phyloP scores from a whole-genome alignment of 192 early-diverging fungal genomes.

The Gryganskiella cystojenkinii region DNA sequence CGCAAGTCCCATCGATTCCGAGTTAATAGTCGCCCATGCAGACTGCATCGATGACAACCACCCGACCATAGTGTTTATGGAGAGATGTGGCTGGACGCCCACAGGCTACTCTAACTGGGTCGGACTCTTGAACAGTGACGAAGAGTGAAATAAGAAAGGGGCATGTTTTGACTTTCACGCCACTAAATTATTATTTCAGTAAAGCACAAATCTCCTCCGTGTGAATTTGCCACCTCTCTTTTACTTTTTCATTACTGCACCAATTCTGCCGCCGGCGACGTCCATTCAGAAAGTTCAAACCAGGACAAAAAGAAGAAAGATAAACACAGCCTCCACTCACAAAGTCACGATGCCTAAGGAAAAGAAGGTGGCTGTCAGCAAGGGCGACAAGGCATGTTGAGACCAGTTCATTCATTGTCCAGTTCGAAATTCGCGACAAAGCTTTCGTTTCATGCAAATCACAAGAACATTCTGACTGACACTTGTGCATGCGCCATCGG shows the following conservation, averaged over 20 bases:
- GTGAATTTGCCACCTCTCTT: background rate
- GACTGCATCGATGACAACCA: slow-evolving; percentile 30
- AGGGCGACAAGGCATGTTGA: slow-evolving; percentile 14
- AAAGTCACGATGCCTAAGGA: slow-evolving; percentile 30
- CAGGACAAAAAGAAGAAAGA: too few relatives aligned
- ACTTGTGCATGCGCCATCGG: background rate
- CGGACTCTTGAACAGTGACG: slow-evolving; percentile 1
- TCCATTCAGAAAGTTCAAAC: too few relatives aligned
- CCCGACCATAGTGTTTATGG: slow-evolving; percentile 38
- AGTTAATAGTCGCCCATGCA: slow-evolving; percentile 25
- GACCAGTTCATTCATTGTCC: background rate
- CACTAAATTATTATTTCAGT: background rate
- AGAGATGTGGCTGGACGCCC: slow-evolving; percentile 35
- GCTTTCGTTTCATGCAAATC: too few relatives aligned
- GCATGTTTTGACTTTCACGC: too few relatives aligned
- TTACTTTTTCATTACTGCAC: too few relatives aligned
- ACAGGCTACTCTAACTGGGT: slow-evolving; percentile 29
- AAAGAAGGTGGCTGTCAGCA: slow-evolving; percentile 15
- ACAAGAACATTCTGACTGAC: background rate
- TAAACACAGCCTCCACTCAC: background rate
- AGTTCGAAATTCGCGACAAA: too few relatives aligned
- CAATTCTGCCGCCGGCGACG: too few relatives aligned
- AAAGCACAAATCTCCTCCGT: background rate
- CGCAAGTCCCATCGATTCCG: background rate
- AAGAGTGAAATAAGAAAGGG: too few relatives aligned